A percentile compares a stretch with the other conserved stretches of the same genome.
These are phyloP conservation scores for Nicotiana obtusifolia DNA, from an alignment of 257 asterid genomes.

Conservation along the genomic window DNA sequence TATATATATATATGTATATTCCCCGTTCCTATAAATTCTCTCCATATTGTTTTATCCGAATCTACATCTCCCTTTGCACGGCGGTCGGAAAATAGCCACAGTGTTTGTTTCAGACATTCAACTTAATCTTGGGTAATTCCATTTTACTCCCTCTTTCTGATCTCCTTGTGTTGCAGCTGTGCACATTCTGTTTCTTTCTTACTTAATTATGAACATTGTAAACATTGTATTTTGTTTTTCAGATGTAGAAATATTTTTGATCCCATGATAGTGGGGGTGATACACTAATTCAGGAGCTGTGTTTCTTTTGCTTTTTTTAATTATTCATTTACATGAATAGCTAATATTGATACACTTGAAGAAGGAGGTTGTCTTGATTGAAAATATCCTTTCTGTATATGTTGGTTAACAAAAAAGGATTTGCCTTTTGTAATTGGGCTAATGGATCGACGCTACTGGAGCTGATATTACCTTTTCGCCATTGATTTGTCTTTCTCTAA, in stretches of 20 bases:
- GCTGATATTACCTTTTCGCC: not conserved
- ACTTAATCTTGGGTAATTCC: not conserved
- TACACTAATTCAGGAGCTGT: not conserved
- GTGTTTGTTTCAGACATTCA: not conserved
- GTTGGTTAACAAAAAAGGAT: not conserved
- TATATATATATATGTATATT: not conserved
- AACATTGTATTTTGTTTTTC: too few relatives aligned
- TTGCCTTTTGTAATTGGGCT: not conserved
- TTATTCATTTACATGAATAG: not conserved
- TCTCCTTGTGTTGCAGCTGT: too few relatives aligned
- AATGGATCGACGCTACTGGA: not conserved
- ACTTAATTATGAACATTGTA: too few relatives aligned
- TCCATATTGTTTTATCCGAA: not conserved
- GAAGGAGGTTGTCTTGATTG: not conserved
- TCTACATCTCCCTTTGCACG: not conserved
- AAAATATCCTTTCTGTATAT: not conserved
- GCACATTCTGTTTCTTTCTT: too few relatives aligned
- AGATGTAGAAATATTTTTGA: too few relatives aligned
- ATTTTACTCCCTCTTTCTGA: too few relatives aligned
- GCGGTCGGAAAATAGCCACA: not conserved
- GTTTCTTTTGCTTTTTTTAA: not conserved
- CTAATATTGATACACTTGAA: not conserved
- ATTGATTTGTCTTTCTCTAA: not conserved
- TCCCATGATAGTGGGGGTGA: too few relatives aligned
- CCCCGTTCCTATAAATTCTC: not conserved